phyloP scores from a whole-genome alignment of 2,329 filamentous ascomycete genomes.

The Cercospora sp. region DNA sequence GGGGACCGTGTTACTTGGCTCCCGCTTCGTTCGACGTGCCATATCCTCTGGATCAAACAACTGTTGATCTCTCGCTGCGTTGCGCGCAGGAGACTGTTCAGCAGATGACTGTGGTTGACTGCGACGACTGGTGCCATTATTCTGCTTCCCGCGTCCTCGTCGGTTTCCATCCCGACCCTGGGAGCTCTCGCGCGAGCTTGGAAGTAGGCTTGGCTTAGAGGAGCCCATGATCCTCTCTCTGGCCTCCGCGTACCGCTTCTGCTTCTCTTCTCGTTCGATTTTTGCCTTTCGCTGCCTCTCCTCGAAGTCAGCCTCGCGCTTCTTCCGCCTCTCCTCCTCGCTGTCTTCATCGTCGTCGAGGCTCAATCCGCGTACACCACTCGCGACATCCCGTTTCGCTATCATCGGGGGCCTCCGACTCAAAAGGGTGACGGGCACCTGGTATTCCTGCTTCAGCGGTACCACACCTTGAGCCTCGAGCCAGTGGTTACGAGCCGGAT shows the following conservation, averaged over 20 bases:
- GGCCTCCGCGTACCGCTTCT: conserved; percentile 84
- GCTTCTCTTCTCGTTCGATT: conserved; percentile 82
- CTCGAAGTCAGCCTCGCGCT: conserved; percentile 67
- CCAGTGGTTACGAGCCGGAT: conserved; percentile 73
- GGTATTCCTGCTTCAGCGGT: conserved; percentile 69
- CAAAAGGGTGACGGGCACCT: conserved; percentile 79
- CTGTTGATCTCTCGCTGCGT: conserved; percentile 52
- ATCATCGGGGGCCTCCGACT: conserved; percentile 73
- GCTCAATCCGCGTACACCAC: conserved; percentile 49
- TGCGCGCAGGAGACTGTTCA: conserved; percentile 41
- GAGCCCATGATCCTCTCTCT: conserved; percentile 84
- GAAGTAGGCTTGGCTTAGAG: conserved; percentile 35
- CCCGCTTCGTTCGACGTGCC: conserved; percentile 56
- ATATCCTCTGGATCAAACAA: conserved; percentile 77
- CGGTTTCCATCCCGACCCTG: conserved; percentile 32
- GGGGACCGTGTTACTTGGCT: conserved; percentile 45
- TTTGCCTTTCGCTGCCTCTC: conserved; percentile 77
- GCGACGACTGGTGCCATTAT: conserved; percentile 39
- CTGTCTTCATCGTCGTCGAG: conserved; percentile 61
- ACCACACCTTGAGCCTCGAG: conserved; percentile 64
- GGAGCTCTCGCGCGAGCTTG: conserved; percentile 38
- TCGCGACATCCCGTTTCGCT: conserved; percentile 57
- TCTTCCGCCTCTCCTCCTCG: conserved; percentile 61
- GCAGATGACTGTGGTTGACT: conserved; percentile 39
- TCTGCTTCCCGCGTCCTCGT: conserved; percentile 29